Base-by-base conservation (phyloP, 805 yeast genomes). In the Clavispora phyllophila region DNA sequence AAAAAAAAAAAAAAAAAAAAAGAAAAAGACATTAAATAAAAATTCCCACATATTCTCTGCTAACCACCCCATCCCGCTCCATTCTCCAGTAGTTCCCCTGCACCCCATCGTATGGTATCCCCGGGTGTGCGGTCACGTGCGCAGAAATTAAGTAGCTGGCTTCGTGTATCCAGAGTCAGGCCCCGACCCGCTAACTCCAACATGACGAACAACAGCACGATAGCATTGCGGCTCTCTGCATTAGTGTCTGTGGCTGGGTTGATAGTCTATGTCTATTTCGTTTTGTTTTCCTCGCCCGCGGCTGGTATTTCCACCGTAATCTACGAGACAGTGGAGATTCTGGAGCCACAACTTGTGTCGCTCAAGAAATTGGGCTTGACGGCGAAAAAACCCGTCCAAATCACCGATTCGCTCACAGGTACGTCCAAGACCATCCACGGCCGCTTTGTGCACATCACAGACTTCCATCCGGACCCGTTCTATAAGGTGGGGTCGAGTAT, bases 371-470 rank as follows among this genome's bases (percentile, higher is more conserved):
- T 67, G 45, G 71, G 71, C 2, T 59, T 70, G 40, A 66, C 68
- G 2, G 61, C 63, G 15, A 65, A 63, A 42, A 47, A 49, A 5
- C 65, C 68, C 1, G 55, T 68, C 5, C 44, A 49, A 9, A 42
- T 66, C 14, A 41, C 44, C 10, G 46, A 48, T 35, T 47, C 55
- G 4, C 41, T 44, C 5, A 51, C 58, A 2, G 54, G 50, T 27
- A 57, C 56, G 9, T 50, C 54, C 22, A 54, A 58, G 41, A 57
- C 56, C 3, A 54, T 83, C 12, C 85, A 82, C 52, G 96, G 96
- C 0, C 64, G 93, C 42, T 88, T 87, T 55, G 63, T 87, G n/a
- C 96, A 88, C 56, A 73, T 87, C 22, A 87, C 96, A 0, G 96
- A 87, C 58, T 70, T 88, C 47, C 96, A 87, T 56, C 96, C 96